Base-by-base conservation (phyloP, 805 yeast genomes). In the Starmerella asiatica region DNA sequence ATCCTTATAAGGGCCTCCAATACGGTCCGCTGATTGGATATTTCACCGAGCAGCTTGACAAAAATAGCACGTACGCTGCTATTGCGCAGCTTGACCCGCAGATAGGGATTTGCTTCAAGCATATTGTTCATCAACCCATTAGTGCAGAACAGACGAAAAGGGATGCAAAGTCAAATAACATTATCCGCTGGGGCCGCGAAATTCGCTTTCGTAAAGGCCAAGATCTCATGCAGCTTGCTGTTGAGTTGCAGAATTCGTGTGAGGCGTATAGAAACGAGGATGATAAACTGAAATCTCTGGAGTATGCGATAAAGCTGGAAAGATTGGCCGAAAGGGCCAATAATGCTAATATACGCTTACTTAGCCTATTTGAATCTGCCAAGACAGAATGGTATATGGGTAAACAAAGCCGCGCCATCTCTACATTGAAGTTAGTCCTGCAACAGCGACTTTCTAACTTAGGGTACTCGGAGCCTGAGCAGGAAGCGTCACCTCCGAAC, bases 341-440 rank as follows among this genome's bases (percentile, higher is more conserved):
- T 30, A 7, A 16, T 8, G 12, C 28, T 4, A 2, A 15, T 8
- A 15, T 33, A 5, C 19, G 16, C 8, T 8, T 15, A 3, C 16
- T 40, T 29, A 36, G 40, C 24, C 1, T 20, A 2, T 65, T 64
- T 46, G 73, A 73, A 32, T 55, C 73, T 0, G 83, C 94, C 0
- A 57, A 62, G 5, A 68, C 79, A 0, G 60, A 79, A 21, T 82
- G 94, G 93, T 57, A 60, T 0, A 72, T 71, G 39, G 73, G 74
- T 0, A 74, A 76, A 34, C 65, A 69, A 0, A 59, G 62, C 9
- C 62, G 70, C 14, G 75, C 94, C 0, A 71, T 82, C 7, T 62
- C 60, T 3, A 69, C 36, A 17, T 8, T 39, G 33, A 31, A 44
- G 29, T 19, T 27, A 18, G 3, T 29, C 5, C 2, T 32, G 3